A percentile compares a stretch with the other conserved stretches of the same genome.
These are phyloP conservation scores for Diaporthe citriasiana DNA, from an alignment of 2,329 filamentous ascomycete genomes.

Conservation along the genomic window DNA sequence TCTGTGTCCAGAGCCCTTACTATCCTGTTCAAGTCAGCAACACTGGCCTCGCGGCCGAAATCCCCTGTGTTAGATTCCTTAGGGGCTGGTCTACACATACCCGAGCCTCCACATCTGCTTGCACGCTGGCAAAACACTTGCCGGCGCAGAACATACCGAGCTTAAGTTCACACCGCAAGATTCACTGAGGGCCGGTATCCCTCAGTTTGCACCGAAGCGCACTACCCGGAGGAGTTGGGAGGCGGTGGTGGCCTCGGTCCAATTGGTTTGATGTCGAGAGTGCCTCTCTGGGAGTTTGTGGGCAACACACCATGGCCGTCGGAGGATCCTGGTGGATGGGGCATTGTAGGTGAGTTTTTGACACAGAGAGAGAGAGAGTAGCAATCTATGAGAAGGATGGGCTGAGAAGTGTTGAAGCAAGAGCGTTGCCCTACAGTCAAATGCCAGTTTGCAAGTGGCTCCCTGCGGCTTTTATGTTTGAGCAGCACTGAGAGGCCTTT, in stretches of 20 bases:
- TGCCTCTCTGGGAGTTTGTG: background rate
- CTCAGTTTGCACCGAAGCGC: rapidly evolving
- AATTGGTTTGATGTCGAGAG: background rate
- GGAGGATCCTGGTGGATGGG: background rate
- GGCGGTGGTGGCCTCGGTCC: background rate
- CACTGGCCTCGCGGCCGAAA: no score
- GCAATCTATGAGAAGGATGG: background rate
- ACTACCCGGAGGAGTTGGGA: background rate
- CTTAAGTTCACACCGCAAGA: background rate
- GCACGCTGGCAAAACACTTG: background rate
- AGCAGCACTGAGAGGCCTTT: background rate
- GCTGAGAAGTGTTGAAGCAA: background rate
- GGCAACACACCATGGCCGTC: background rate
- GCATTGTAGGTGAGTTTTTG: background rate
- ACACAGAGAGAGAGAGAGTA: no score
- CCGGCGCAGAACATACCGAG: background rate
- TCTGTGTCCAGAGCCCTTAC: background rate
- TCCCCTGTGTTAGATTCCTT: background rate
- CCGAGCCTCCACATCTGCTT: background rate
- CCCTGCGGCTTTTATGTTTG: background rate
- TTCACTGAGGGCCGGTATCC: background rate
- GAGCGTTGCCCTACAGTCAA: background rate
- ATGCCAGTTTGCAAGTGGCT: background rate
- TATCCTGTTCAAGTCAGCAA: background rate
- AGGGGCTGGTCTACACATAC: no score